Conservation (phyloP, 192 early-diverging fungal species). For the Linnemannia exigua region DNA sequence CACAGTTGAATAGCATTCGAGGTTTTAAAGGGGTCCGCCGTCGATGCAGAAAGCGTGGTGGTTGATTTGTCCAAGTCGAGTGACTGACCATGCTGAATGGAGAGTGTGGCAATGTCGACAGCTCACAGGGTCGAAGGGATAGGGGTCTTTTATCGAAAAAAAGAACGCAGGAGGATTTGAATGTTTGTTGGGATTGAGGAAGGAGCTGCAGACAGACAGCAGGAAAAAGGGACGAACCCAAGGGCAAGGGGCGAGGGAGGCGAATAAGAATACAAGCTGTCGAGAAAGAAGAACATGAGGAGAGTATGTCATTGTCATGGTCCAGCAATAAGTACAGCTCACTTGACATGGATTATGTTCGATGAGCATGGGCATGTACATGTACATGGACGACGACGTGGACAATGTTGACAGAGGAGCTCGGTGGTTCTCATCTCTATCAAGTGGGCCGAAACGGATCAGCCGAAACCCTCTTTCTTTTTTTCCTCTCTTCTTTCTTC, state of each 20-base stretch:
- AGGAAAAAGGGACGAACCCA: background rate
- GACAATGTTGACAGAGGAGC: background rate
- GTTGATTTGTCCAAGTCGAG: background rate
- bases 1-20: background rate
- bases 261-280: background rate
- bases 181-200: background rate
- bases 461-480: background rate
- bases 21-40: background rate
- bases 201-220: background rate
- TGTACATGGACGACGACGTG: too few relatives aligned
- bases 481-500: background rate
- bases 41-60: background rate
- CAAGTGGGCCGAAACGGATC: background rate
- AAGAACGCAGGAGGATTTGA: background rate
- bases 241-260: background rate
- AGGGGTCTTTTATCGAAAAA: conserved; percentile 1
- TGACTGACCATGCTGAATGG: background rate
- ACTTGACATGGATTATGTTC: conserved; percentile 1
- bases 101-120: background rate
- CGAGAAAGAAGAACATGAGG: background rate
- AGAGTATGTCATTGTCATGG: background rate
- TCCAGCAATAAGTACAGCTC: background rate
- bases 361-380: background rate
- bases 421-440: background rate
- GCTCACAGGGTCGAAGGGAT: conserved; percentile 12